A percentile compares a stretch with the other conserved stretches of the same genome.
Conservation (phyloP, 2,329 filamentous ascomycete species). For the Xylariomycetidae sp. region DNA sequence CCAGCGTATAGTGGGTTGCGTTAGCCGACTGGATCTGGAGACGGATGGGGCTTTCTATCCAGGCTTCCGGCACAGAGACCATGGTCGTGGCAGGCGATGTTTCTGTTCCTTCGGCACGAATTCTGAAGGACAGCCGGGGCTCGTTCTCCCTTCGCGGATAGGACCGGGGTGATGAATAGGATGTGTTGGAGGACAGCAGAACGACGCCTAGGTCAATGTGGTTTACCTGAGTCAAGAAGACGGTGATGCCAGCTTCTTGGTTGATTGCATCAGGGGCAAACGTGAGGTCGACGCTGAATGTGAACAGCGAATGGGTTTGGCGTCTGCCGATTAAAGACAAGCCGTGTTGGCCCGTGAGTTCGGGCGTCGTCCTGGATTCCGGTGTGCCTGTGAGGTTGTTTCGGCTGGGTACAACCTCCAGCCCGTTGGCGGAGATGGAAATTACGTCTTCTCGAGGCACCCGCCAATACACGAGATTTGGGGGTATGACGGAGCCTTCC, state of each 20-base stretch:
- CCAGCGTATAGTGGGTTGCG: slow-evolving; percentile 25
- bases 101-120: slow-evolving; percentile 22
- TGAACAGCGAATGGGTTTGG: slow-evolving; percentile 29
- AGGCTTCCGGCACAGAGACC: slow-evolving; percentile 19
- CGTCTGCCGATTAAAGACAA: slow-evolving; percentile 27
- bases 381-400: slow-evolving; percentile 23
- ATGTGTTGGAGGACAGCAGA: slow-evolving; percentile 7
- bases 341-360: slow-evolving; percentile 18
- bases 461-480: slow-evolving; percentile 29
- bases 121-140: slow-evolving; percentile 17
- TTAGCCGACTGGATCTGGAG: slow-evolving; percentile 25
- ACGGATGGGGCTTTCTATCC: slow-evolving; percentile 20
- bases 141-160: too few species aligned
- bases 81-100: slow-evolving; percentile 9
- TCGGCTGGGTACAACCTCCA: slow-evolving; percentile 22
- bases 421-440: slow-evolving; percentile 12
- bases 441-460: slow-evolving; percentile 22
- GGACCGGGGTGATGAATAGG: too few species aligned
- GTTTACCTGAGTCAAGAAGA: slow-evolving; percentile 28
- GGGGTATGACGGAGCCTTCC: slow-evolving; percentile 17
- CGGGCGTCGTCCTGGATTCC: slow-evolving; percentile 8
- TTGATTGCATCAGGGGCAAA: slow-evolving; percentile 18
- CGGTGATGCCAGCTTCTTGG: slow-evolving; percentile 29
- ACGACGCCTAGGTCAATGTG: slow-evolving; percentile 30
- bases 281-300: slow-evolving; percentile 24